phyloP scores from a whole-genome alignment of 208 protist genomes.

The Naegleria fowleri region DNA sequence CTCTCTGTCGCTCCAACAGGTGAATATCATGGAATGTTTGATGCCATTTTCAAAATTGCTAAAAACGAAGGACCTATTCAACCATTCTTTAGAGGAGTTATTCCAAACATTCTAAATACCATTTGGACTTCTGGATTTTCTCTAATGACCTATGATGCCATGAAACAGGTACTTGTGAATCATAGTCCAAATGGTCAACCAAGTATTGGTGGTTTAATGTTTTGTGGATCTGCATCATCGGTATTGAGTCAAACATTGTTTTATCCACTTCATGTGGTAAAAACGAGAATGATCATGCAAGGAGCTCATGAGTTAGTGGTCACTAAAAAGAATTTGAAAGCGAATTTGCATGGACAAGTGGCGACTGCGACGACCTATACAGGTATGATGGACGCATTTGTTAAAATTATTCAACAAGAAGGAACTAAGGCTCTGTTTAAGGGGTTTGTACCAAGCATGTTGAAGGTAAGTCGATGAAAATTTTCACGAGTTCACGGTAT shows the following conservation, averaged over 20 bases:
- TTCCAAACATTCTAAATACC: neutral
- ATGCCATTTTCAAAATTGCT: neutral
- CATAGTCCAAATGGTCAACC: neutral
- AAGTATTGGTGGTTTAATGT: neutral
- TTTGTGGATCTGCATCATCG: neutral
- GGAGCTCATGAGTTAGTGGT: neutral
- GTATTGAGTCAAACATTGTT: neutral
- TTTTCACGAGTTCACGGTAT: neutral
- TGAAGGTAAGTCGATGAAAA: neutral
- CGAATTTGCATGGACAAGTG: neutral
- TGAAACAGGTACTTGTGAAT: neutral
- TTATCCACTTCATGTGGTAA: neutral
- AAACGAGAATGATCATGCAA: conserved; percentile 1
- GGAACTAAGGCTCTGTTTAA: neutral
- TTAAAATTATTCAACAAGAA: conserved; percentile 8
- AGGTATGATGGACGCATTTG: neutral
- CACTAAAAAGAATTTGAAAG: neutral
- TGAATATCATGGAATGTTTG: neutral
- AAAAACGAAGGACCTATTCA: neutral
- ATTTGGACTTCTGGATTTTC: neutral
- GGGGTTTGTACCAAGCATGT: neutral
- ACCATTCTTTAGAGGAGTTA: neutral
- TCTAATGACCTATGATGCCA: neutral
- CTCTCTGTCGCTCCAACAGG: neutral
- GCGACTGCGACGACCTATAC: neutral